Conservation (phyloP, 345 rosid species). For the Garcia nutans region DNA sequence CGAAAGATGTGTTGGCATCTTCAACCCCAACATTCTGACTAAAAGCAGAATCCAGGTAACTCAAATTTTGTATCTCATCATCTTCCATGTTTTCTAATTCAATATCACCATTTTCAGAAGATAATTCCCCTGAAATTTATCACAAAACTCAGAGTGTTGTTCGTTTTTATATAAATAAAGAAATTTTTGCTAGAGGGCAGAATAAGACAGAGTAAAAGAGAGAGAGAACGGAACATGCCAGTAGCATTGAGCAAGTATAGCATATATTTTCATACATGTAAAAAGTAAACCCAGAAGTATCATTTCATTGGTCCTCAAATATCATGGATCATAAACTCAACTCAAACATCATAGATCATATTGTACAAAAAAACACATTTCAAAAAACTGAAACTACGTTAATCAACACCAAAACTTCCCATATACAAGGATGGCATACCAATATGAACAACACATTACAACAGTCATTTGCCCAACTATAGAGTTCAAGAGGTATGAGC, state of each 20-base stretch:
- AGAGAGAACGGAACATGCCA: conserved; percentile 1
- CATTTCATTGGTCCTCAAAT: conserved; percentile 16
- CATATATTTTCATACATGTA: conserved; percentile 11
- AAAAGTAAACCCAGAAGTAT: neutral
- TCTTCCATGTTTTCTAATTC: conserved; percentile 27
- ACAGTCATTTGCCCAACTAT: conserved; percentile 20
- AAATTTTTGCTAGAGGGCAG: neutral
- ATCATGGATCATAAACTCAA: neutral
- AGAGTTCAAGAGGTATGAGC: conserved; percentile 27
- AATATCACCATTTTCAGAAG: conserved; percentile 31
- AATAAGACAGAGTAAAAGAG: no score
- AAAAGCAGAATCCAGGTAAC: conserved; percentile 23
- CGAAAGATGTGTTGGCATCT: conserved; percentile 20
- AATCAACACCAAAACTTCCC: conserved; percentile 15
- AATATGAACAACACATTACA: conserved; percentile 11
- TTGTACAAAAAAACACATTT: neutral
- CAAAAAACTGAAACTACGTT: conserved; percentile 4
- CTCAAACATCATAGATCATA: conserved; percentile 5
- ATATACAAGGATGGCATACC: conserved; percentile 25
- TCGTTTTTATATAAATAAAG: conserved; percentile 1
- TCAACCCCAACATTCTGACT: conserved; percentile 30
- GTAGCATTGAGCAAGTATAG: conserved; percentile 1
- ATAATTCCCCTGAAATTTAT: conserved; percentile 49
- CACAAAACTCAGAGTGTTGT: conserved; percentile 19
- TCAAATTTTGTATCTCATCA: conserved; percentile 24